Conservation (phyloP, 139 green algal species). For the Closterium sp. region DNA sequence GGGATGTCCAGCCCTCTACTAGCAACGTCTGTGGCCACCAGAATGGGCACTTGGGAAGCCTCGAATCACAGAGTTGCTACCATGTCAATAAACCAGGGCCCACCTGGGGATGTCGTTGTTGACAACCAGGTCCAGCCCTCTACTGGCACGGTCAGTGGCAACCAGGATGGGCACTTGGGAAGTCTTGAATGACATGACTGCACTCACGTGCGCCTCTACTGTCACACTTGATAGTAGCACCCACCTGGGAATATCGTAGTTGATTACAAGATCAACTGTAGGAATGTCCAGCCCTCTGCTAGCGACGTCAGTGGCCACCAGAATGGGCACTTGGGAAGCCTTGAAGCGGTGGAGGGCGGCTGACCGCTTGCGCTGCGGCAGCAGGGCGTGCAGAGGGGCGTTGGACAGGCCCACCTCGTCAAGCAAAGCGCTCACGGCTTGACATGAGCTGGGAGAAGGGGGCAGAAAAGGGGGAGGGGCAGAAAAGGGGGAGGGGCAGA, state of each 20-base stretch:
- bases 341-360: conserved; percentile 72
- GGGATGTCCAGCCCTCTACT: too few relatives aligned
- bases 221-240: neutral
- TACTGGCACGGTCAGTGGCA: conserved; percentile 65
- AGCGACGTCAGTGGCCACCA: conserved; percentile 75
- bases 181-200: too few relatives aligned
- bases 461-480: conserved; percentile 58
- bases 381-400: conserved; percentile 49
- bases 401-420: conserved; percentile 72
- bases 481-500: conserved; percentile 60
- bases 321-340: conserved; percentile 52
- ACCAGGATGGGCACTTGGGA: conserved; percentile 62
- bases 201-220: too few relatives aligned
- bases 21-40: too few relatives aligned
- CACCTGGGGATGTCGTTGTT: conserved; percentile 57
- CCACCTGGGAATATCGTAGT: conserved; percentile 54
- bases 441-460: conserved; percentile 21
- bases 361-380: conserved; percentile 73
- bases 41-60: too few relatives aligned
- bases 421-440: conserved; percentile 67
- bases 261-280: conserved; percentile 57
- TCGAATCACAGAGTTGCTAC: too few relatives aligned
- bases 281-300: conserved; percentile 57
- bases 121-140: conserved; percentile 59
- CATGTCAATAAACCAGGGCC: neutral